These are phyloP conservation scores for Tulasnella sp. DNA, from an alignment of 768 basidiomycete species.

Conservation along the genomic window DNA sequence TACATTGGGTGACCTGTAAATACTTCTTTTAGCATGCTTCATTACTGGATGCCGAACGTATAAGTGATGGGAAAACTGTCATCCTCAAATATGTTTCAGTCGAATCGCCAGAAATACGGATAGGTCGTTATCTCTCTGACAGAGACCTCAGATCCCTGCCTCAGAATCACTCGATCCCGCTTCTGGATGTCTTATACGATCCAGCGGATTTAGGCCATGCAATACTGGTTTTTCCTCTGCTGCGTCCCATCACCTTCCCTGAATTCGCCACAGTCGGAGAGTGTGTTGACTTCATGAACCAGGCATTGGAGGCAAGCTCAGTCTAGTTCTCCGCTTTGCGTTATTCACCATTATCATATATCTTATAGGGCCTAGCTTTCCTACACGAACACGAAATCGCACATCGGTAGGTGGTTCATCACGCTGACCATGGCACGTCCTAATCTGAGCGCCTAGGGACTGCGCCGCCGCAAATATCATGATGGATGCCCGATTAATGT, in stretches of 20 bases:
- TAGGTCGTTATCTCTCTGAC: neutral
- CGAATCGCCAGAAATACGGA: conserved; percentile 2
- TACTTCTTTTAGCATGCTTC: neutral
- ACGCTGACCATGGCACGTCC: neutral
- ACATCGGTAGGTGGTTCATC: conserved; percentile 4
- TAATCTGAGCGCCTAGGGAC: neutral
- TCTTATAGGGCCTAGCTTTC: conserved; percentile 2
- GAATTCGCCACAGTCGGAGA: neutral
- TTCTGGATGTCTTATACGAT: conserved; percentile 7
- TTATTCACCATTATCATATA: neutral
- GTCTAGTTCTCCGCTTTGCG: neutral
- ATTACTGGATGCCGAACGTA: neutral
- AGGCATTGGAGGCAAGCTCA: conserved; percentile 10
- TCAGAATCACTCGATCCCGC: conserved; percentile 5
- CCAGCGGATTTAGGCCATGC: neutral
- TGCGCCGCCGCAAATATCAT: conserved; percentile 9
- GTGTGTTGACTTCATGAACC: conserved; percentile 2
- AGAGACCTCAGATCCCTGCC: neutral
- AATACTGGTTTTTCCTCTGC: conserved; percentile 3
- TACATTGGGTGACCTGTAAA: neutral
- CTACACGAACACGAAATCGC: conserved; percentile 10
- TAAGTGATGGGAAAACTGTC: neutral
- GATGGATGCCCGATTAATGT: conserved; percentile 9
- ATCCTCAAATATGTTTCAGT: conserved; percentile 1
- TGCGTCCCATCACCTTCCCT: conserved; percentile 4